Conservation (phyloP, 148 eudicot genomes). For the Linanthus parryae region DNA sequence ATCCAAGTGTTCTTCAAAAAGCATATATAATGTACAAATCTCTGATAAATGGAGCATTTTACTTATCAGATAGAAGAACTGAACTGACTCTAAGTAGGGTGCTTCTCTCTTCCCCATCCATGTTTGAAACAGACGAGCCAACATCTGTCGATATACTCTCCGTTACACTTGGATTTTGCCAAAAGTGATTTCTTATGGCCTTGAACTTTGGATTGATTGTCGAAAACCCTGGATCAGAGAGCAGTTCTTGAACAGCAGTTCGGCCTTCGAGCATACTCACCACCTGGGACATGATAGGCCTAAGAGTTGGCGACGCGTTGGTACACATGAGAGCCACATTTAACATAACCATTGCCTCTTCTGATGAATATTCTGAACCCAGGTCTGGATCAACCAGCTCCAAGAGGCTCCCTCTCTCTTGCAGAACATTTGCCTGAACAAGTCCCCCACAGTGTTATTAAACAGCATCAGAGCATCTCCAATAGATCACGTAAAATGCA, state of each 20-base stretch:
- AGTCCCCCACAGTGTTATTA: background rate
- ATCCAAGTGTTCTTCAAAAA: too few relatives aligned
- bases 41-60: background rate
- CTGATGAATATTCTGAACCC: constrained; percentile 42
- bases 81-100: constrained; percentile 12
- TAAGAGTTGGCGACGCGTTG: constrained; percentile 45
- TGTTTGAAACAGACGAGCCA: constrained; percentile 23
- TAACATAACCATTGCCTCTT: constrained; percentile 41
- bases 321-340: constrained; percentile 53
- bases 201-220: constrained; percentile 24
- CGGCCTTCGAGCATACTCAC: constrained; percentile 61
- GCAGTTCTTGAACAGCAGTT: constrained; percentile 38
- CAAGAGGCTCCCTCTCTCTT: constrained; percentile 45
- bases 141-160: constrained; percentile 22
- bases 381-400: constrained; percentile 54
- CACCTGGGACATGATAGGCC: constrained; percentile 55
- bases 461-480: background rate
- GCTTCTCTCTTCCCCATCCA: constrained; percentile 16
- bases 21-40: background rate
- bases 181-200: constrained; percentile 45
- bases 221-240: constrained; percentile 40
- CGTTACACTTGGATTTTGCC: constrained; percentile 33
- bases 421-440: constrained; percentile 50
- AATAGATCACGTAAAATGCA: background rate
- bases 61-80: constrained; percentile 7